A percentile compares a stretch with the other conserved stretches of the same genome.
These are phyloP conservation scores for Thielaviopsis punctulata DNA, from an alignment of 2,329 filamentous ascomycete species.

Conservation along the genomic window DNA sequence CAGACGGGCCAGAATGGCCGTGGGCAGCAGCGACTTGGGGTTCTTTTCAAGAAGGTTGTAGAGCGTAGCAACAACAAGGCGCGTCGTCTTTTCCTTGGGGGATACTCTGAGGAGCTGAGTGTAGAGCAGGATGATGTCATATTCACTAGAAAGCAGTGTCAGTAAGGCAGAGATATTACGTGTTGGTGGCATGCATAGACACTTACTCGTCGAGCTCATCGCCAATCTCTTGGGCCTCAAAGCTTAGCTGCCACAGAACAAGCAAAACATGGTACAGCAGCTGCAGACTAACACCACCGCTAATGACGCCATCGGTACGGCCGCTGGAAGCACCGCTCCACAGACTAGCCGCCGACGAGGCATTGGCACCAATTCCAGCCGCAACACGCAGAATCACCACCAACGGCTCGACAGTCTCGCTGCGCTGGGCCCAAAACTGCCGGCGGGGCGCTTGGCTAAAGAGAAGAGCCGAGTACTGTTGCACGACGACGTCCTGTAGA, in stretches of 20 bases:
- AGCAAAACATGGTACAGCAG: conserved; percentile 86
- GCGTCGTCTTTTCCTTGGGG: conserved; percentile 94
- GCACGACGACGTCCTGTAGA: conserved; percentile 87
- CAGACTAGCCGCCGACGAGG: conserved; percentile 39
- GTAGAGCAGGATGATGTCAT: conserved; percentile 81
- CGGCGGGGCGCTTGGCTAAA: conserved; percentile 56
- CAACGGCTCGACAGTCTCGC: conserved; percentile 68
- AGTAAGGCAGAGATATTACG: background rate
- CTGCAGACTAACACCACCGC: conserved; percentile 79
- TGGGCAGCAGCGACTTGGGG: conserved; percentile 58
- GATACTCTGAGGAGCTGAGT: conserved; percentile 83
- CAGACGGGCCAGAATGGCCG: conserved; percentile 71
- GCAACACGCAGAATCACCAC: conserved; percentile 68
- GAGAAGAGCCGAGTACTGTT: conserved; percentile 73
- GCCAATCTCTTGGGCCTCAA: conserved; percentile 60
- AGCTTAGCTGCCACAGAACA: conserved; percentile 91
- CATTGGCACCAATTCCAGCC: conserved; percentile 52
- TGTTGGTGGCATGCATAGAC: background rate
- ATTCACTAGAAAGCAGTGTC: conserved; percentile 42
- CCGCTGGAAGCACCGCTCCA: conserved; percentile 38
- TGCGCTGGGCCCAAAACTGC: conserved; percentile 81
- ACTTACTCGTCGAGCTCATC: conserved; percentile 71
- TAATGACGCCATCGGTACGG: conserved; percentile 43
- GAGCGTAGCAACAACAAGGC: conserved; percentile 75
- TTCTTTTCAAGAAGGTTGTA: conserved; percentile 64